Evolutionary conservation across 179 eudicot species (phyloP).

Genomic region (Monotropa hypopitys): DNA sequence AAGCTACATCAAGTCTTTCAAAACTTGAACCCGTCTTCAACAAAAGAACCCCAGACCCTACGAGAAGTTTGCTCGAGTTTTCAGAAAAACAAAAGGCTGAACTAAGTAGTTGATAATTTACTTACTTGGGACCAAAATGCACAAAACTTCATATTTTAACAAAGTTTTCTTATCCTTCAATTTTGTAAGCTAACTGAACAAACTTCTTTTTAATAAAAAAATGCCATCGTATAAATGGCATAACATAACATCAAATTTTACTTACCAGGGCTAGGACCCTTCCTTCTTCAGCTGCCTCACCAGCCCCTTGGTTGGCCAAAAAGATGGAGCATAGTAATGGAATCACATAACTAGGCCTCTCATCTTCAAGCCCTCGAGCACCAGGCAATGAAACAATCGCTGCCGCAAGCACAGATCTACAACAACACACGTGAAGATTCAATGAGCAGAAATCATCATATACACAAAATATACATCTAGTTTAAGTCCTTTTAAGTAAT

Average conservation of each 20-base stretch:
- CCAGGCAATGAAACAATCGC: constrained; percentile 42
- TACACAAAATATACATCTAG: too few species aligned
- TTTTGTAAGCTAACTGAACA: not conserved
- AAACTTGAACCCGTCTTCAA: not conserved
- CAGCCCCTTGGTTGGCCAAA: constrained; percentile 77
- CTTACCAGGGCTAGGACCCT: constrained; percentile 46
- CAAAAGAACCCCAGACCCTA: not conserved
- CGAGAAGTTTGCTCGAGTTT: not conserved
- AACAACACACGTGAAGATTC: not conserved
- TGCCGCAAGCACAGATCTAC: constrained; percentile 81
- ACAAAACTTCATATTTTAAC: not conserved
- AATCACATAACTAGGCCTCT: constrained; percentile 40
- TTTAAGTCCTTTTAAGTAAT: not conserved
- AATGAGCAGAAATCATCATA: not conserved
- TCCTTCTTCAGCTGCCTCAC: constrained; percentile 78
- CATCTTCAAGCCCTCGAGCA: constrained; percentile 24
- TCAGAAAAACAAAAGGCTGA: not conserved
- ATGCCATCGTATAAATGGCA: not conserved
- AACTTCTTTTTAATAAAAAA: too few species aligned
- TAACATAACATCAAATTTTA: not conserved
- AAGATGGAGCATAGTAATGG: constrained; percentile 81
- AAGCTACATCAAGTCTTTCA: not conserved
- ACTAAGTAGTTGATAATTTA: not conserved
- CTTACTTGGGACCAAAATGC: not conserved
- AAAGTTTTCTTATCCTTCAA: not conserved